Percentiles rank a stretch among this genome's conserved stretches.
phyloP scores from a whole-genome alignment of 495 filamentous ascomycete species.

The Haplographium delicatum region DNA sequence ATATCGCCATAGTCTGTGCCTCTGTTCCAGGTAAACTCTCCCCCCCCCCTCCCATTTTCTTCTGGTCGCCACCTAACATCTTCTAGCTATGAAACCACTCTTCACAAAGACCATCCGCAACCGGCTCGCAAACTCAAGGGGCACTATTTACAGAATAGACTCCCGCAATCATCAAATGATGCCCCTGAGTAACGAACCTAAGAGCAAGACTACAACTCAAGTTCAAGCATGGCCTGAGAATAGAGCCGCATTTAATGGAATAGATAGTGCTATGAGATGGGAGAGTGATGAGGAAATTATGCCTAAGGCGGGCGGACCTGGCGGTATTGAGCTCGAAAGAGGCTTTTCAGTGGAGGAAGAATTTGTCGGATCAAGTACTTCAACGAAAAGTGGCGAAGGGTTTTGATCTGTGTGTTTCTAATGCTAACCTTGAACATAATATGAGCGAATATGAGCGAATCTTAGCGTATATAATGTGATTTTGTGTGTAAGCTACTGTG shows the following conservation, averaged over 20 bases:
- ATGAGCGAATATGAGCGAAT: no score
- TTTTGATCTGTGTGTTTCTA: no score
- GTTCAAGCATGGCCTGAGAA: neutral
- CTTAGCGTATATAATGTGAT: no score
- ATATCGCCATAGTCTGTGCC: constrained; percentile 31
- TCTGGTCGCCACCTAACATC: neutral
- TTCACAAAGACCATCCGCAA: constrained; percentile 36
- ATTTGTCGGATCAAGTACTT: neutral
- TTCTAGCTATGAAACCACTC: constrained; percentile 7
- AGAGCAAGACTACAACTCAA: neutral
- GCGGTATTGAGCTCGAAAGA: neutral
- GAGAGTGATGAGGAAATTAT: neutral
- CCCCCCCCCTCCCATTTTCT: neutral
- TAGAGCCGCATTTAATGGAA: neutral
- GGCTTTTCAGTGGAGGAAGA: neutral
- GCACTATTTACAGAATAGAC: neutral
- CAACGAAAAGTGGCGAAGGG: no score
- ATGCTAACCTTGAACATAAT: no score
- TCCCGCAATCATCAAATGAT: constrained; percentile 1
- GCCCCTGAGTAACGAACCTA: neutral
- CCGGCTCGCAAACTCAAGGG: neutral
- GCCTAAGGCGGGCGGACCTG: neutral
- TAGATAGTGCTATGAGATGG: neutral
- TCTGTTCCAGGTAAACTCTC: constrained; percentile 22
- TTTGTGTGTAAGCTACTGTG: no score